Percentiles rank a stretch among this genome's conserved stretches.
phyloP scores from a whole-genome alignment of 1,284 basidiomycete genomes.

The Ceratobasidium sp. region DNA sequence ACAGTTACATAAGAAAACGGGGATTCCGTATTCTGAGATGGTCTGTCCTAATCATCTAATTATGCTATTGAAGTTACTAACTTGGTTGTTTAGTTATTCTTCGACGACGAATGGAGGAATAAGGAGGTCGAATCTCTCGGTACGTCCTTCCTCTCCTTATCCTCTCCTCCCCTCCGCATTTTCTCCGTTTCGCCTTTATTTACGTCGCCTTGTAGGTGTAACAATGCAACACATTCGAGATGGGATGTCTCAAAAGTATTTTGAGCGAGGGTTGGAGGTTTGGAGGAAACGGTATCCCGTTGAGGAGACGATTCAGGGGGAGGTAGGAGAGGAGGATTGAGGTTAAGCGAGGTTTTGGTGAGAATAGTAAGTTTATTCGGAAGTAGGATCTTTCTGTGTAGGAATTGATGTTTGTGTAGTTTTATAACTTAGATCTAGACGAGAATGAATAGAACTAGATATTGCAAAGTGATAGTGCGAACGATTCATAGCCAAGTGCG shows the following conservation, averaged over 20 bases:
- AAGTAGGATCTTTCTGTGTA: too few relatives aligned
- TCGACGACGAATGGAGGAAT: slow-evolving; percentile 85
- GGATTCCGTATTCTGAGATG: slow-evolving; percentile 88
- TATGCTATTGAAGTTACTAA: neutral
- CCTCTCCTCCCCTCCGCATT: neutral
- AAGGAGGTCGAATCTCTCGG: slow-evolving; percentile 81
- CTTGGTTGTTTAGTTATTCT: slow-evolving; percentile 72
- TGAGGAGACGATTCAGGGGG: slow-evolving; percentile 51
- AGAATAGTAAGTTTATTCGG: too few relatives aligned
- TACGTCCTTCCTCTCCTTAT: slow-evolving; percentile 52
- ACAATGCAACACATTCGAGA: slow-evolving; percentile 73
- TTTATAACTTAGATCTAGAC: too few relatives aligned
- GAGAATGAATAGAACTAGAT: too few relatives aligned
- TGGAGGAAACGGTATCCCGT: slow-evolving; percentile 69
- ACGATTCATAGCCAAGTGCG: too few relatives aligned
- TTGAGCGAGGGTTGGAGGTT: slow-evolving; percentile 71
- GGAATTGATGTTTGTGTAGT: too few relatives aligned
- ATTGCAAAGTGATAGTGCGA: too few relatives aligned
- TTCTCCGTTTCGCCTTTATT: slow-evolving; percentile 45
- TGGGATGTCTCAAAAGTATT: slow-evolving; percentile 68
- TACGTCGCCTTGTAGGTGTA: slow-evolving; percentile 65
- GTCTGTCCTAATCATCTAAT: slow-evolving; percentile 56
- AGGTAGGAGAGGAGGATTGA: neutral
- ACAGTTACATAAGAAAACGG: slow-evolving; percentile 82
- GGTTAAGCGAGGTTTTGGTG: neutral